Evolutionary conservation across 2,329 filamentous ascomycete species (phyloP).

Genomic region (Hypoxylon sp.): DNA sequence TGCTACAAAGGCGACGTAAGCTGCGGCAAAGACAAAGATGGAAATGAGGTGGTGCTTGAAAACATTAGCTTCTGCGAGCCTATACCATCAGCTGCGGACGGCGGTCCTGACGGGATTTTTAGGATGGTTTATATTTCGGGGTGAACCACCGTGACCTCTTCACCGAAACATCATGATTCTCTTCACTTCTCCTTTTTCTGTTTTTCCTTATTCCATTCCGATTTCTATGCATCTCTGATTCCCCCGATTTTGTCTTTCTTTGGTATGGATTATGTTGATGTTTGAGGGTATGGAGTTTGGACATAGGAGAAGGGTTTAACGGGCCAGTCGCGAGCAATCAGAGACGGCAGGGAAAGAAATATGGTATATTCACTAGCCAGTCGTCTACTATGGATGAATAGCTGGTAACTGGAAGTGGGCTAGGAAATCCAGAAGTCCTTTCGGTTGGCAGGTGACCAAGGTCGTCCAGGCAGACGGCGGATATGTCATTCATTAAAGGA

Average conservation of each 20-base stretch:
- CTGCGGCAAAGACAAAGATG: slow-evolving; percentile 34
- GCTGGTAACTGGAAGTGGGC: not conserved
- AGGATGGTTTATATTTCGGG: slow-evolving; percentile 38
- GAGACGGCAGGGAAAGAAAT: not conserved
- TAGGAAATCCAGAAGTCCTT: not conserved
- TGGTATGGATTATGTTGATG: not conserved
- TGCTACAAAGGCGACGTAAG: slow-evolving; percentile 31
- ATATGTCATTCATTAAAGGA: slow-evolving; percentile 27
- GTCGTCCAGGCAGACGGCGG: not conserved
- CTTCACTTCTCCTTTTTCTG: not conserved
- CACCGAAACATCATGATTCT: not conserved
- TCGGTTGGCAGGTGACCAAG: not conserved
- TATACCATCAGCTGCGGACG: slow-evolving; percentile 9
- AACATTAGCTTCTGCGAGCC: slow-evolving; percentile 35
- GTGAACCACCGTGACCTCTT: not conserved
- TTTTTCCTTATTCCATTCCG: not conserved
- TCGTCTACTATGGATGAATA: not conserved
- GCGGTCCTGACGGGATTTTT: slow-evolving; percentile 23
- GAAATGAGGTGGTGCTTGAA: slow-evolving; percentile 29
- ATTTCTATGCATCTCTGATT: not conserved
- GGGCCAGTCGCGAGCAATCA: not conserved
- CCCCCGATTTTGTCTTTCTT: not conserved
- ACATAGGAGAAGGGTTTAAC: not conserved
- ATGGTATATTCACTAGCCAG: not conserved
- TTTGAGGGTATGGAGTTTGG: not conserved